phyloP scores from a whole-genome alignment of 148 eudicot genomes.

The Chenopodium album region DNA sequence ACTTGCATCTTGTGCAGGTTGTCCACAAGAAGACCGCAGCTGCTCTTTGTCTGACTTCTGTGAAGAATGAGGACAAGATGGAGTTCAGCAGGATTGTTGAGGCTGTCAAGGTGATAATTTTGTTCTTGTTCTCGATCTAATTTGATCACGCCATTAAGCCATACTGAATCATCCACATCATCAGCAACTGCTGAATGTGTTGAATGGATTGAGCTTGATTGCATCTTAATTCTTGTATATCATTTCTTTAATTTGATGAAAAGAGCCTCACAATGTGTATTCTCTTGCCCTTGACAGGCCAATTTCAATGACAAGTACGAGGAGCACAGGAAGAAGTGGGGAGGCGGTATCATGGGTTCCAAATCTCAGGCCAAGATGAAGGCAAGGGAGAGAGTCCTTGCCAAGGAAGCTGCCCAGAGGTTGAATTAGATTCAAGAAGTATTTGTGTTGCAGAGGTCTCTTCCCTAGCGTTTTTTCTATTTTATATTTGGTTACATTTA shows the following conservation, averaged over 20 bases:
- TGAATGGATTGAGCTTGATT: too few relatives aligned
- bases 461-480: not conserved
- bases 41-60: conserved; percentile 69
- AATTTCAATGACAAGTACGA: conserved; percentile 94
- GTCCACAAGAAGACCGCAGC: conserved; percentile 86
- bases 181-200: not conserved
- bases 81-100: conserved; percentile 83
- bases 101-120: conserved; percentile 69
- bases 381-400: conserved; percentile 80
- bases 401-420: conserved; percentile 92
- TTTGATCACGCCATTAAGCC: not conserved
- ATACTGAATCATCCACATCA: not conserved
- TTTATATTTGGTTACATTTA: conserved; percentile 8
- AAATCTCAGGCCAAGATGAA: conserved; percentile 91
- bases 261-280: not conserved
- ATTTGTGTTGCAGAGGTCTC: not conserved
- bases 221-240: too few relatives aligned
- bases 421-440: conserved; percentile 34
- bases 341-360: conserved; percentile 93
- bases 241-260: not conserved
- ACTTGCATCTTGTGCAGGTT: conserved; percentile 37
- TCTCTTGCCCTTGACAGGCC: conserved; percentile 42
- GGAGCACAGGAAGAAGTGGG: conserved; percentile 92
- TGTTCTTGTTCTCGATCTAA: not conserved
- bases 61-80: conserved; percentile 83